These are phyloP conservation scores for Candida taoyuanica DNA, from an alignment of 805 yeast genomes.

Conservation along the genomic window DNA sequence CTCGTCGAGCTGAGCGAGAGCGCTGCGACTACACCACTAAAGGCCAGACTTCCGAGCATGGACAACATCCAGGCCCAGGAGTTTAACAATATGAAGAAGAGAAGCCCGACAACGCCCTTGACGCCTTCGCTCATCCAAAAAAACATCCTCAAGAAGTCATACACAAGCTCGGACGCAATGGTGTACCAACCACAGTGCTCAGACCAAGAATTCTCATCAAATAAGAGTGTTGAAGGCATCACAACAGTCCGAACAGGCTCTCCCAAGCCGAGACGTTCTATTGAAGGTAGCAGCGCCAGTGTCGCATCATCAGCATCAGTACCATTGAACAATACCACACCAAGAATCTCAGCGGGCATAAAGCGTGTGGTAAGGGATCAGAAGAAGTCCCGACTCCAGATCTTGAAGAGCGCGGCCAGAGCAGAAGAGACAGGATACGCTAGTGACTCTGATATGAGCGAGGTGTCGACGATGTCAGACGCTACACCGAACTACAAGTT, in stretches of 20 bases:
- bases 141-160: constrained; percentile 19
- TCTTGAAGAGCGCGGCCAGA: constrained; percentile 11
- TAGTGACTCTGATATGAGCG: constrained; percentile 26
- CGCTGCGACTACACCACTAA: constrained; percentile 20
- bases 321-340: constrained; percentile 12
- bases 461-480: constrained; percentile 23
- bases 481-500: constrained; percentile 26
- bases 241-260: constrained; percentile 12
- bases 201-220: not conserved
- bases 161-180: not conserved
- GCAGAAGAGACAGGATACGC: constrained; percentile 12
- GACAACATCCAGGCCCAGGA: constrained; percentile 16
- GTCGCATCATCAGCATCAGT: not conserved
- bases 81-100: constrained; percentile 17
- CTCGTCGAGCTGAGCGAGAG: constrained; percentile 13
- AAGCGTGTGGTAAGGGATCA: constrained; percentile 25
- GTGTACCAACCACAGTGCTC: not conserved
- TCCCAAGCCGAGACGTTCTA: constrained; percentile 14
- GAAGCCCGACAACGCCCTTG: constrained; percentile 27
- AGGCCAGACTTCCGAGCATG: constrained; percentile 13
- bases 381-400: constrained; percentile 23
- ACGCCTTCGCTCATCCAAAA: constrained; percentile 25
- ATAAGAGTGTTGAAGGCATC: no score
- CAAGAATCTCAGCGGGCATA: constrained; percentile 24
- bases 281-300: not conserved